Percentiles rank a stretch among this genome's conserved stretches.
Conservation (phyloP, 2,329 filamentous ascomycete species). For the Hymenoscyphus linearis region DNA sequence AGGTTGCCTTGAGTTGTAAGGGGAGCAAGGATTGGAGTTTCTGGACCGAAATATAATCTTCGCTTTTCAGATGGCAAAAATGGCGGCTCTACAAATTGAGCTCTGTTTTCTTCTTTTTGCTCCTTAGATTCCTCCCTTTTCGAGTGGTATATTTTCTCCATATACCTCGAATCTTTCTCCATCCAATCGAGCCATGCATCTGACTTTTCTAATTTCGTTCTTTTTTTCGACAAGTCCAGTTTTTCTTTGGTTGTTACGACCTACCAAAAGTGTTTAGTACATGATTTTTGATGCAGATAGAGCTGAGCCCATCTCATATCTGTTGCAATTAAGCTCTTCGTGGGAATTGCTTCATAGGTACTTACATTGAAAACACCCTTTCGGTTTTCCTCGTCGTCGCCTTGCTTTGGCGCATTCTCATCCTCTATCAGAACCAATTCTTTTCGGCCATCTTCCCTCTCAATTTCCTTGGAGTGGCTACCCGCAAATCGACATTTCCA, state of each 20-base stretch:
- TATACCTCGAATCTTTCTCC: constrained; percentile 54
- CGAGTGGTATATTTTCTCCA: constrained; percentile 43
- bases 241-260: constrained; percentile 61
- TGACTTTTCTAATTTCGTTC: constrained; percentile 63
- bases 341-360: background rate
- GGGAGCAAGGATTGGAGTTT: constrained; percentile 90
- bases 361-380: constrained; percentile 66
- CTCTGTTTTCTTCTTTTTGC: constrained; percentile 64
- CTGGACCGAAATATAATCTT: constrained; percentile 84
- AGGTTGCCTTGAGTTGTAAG: constrained; percentile 96
- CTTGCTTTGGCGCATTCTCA: constrained; percentile 25
- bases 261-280: background rate
- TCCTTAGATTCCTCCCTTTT: constrained; percentile 37
- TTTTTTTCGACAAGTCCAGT: constrained; percentile 68
- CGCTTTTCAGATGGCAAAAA: constrained; percentile 91
- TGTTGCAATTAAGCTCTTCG: too few species aligned
- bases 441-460: constrained; percentile 71
- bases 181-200: constrained; percentile 76
- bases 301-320: background rate
- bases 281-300: background rate
- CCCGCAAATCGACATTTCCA: constrained; percentile 93
- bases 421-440: constrained; percentile 68
- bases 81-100: constrained; percentile 78
- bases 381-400: constrained; percentile 39
- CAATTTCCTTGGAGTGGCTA: constrained; percentile 79